Evolutionary conservation across 1,284 basidiomycete species (phyloP), one percentile per base, ranked within the genome.

Genomic region (Ceratobasidium sp.): DNA sequence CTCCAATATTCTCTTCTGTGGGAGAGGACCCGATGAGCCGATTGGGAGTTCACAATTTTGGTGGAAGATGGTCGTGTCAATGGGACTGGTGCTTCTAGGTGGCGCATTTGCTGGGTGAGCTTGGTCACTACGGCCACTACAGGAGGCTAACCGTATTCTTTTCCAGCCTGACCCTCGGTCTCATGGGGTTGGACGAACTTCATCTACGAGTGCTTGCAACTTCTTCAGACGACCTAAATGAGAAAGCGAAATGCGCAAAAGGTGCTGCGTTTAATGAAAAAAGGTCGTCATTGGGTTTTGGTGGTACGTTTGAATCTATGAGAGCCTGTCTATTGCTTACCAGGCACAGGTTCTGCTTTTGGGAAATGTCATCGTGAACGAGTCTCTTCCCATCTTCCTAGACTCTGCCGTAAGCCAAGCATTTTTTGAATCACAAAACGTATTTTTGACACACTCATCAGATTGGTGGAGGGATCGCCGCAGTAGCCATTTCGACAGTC

Each of bases 181-280:
- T 97, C 34, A 97, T 97, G 95, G 95, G 96, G 1, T 86, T 97
- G 20, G 96, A 98, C 75, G 91, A 95, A 74, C 85, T 98, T 49
- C 94, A 97, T 76, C 83, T 98, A 20, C 89, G 93, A 31, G 95
- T 97, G 0, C 82, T 96, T 27, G 83, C 91, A 0, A 84, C 88
- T 0, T 92, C 92, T 0, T 95, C 93, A 0, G 90, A 89, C 22
- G 86, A 94, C 75, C 75, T 79, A 0, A 81, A 77, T 49, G 91
- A 94, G 77, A 84, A 85, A 73, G 76, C 78, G 64, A 88, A n/a
- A 93, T 70, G 93, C 93, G 0, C 82, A 84, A 72, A 91, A 86
- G 80, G 93, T 96, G 0, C 78, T 94, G 45, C 81, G 80, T n/a
- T 82, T 98, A 1, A 86, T 98, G 78, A 81, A 81, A 58, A 89